A percentile compares a stretch with the other conserved stretches of the same genome.
Conservation (phyloP, 2,329 filamentous ascomycete genomes). For the Alternaria arborescens region DNA sequence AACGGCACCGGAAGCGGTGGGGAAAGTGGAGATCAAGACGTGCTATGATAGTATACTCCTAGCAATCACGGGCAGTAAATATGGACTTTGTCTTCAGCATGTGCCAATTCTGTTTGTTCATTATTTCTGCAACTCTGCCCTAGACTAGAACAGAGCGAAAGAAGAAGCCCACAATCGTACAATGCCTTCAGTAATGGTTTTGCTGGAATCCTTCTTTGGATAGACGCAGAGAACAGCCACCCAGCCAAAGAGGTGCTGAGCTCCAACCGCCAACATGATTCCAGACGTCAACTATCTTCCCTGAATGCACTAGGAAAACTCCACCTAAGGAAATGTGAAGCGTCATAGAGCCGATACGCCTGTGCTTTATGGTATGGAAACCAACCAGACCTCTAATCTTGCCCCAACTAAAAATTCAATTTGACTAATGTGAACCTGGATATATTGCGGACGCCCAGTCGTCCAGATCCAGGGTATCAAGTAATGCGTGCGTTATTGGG, state of each 20-base stretch:
- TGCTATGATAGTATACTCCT: background rate
- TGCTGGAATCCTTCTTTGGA: background rate
- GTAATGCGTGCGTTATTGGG: background rate
- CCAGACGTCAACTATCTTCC: background rate
- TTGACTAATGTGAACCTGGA: background rate
- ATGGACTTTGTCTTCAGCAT: background rate
- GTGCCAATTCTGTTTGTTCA: background rate
- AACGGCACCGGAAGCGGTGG: conserved; percentile 17
- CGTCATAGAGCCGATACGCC: background rate
- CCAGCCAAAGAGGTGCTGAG: background rate
- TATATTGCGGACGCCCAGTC: background rate
- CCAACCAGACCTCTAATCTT: conserved; percentile 1
- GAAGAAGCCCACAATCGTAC: background rate
- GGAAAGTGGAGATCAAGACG: conserved; percentile 6
- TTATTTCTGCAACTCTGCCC: background rate
- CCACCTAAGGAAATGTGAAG: background rate
- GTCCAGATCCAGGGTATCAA: background rate
- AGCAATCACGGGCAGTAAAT: background rate
- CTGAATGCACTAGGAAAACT: background rate
- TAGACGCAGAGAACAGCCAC: background rate
- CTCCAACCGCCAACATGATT: background rate
- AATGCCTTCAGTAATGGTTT: background rate
- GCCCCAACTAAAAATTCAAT: background rate
- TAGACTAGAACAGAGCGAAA: background rate
- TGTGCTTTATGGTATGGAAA: background rate